A percentile compares a stretch with the other conserved stretches of the same genome.
Evolutionary conservation across 371 early-diverging fungal genomes (phyloP).

Genomic region (Entomophthora muscae): DNA sequence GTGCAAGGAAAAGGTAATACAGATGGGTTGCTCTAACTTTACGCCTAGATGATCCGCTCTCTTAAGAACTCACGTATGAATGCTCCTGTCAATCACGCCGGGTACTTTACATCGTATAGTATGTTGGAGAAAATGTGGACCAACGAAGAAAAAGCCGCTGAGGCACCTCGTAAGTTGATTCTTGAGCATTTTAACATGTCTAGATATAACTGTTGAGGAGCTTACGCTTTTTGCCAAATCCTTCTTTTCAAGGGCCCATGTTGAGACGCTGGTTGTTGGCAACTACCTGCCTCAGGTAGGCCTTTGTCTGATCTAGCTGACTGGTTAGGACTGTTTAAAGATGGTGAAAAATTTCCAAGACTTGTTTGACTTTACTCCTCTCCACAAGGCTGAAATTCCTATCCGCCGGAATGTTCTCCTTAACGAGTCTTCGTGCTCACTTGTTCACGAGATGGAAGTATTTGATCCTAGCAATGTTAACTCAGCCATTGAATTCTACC

Average conservation of each 20-base stretch:
- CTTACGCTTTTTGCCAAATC: slow-evolving; percentile 52
- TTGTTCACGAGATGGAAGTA: slow-evolving; percentile 38
- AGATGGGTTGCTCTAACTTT: not conserved
- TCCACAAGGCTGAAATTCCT: slow-evolving; percentile 37
- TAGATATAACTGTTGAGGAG: slow-evolving; percentile 36
- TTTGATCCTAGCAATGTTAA: slow-evolving; percentile 66
- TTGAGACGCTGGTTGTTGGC: slow-evolving; percentile 70
- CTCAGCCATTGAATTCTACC: slow-evolving; percentile 54
- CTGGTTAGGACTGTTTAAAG: slow-evolving; percentile 18
- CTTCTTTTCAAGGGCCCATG: slow-evolving; percentile 14
- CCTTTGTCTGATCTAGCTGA: slow-evolving; percentile 10
- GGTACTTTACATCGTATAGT: slow-evolving; percentile 50
- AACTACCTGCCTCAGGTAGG: slow-evolving; percentile 40
- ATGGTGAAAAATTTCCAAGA: slow-evolving; percentile 31
- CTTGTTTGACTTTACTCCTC: slow-evolving; percentile 30
- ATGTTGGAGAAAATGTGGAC: slow-evolving; percentile 71
- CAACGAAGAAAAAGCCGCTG: slow-evolving; percentile 52
- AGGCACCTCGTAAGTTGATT: slow-evolving; percentile 20
- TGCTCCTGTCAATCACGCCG: slow-evolving; percentile 57
- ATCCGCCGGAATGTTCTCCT: slow-evolving; percentile 46
- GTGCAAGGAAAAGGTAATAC: slow-evolving; percentile 38
- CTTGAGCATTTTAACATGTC: not conserved
- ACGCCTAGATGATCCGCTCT: slow-evolving; percentile 28
- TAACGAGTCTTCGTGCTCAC: not conserved
- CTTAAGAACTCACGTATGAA: slow-evolving; percentile 54